Evolutionary conservation across 768 basidiomycete species (phyloP), one percentile per base, ranked within the genome.

Genomic region (Leucosporidium scottii): DNA sequence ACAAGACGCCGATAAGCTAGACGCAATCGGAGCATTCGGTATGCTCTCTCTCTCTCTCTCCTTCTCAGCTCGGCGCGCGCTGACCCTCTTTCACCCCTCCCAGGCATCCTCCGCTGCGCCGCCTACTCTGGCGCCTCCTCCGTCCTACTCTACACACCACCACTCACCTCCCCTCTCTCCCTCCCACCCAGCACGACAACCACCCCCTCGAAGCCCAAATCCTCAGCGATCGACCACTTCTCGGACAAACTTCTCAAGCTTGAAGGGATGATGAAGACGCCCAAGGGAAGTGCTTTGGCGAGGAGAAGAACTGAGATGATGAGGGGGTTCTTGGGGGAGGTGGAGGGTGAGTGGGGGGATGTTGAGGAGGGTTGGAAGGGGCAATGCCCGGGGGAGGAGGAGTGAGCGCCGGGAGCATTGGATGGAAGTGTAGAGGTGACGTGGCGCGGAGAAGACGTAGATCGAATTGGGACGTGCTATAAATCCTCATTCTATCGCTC

Each of bases 161-260:
- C 66, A 30, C 23, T 44, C 39, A 23, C 49, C 30, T 13, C 61
- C 44, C 2, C 34, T 49, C 49, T 20, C 51, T 10, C 28, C 55
- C 3, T 58, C 61, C 27, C 34, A 0, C 21, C 56, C 28, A 7
- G 57, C 21, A 25, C 39, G 1, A 12, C 61, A n/a, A n/a, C n/a
- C n/a, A n/a, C n/a, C n/a, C n/a, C n/a, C 9, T 48, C 55, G 34
- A 34, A 34, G 34, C 5, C 47, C 27, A 64, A 61, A 47, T 53
- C 62, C 13, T 61, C 65, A 21, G 68, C 73, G 2, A 68, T 75
- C 58, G 64, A 54, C 2, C 74, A 75, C 57, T 75, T 74, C 39
- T 63, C 71, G 57, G 74, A 75, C 53, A 75, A 75, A 60, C 66
- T 75, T 3, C 50, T 74, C 56, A 62, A 63, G 17, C 66, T 75